Conservation (phyloP, 495 filamentous ascomycete species). For the Neurospora sp. region DNA sequence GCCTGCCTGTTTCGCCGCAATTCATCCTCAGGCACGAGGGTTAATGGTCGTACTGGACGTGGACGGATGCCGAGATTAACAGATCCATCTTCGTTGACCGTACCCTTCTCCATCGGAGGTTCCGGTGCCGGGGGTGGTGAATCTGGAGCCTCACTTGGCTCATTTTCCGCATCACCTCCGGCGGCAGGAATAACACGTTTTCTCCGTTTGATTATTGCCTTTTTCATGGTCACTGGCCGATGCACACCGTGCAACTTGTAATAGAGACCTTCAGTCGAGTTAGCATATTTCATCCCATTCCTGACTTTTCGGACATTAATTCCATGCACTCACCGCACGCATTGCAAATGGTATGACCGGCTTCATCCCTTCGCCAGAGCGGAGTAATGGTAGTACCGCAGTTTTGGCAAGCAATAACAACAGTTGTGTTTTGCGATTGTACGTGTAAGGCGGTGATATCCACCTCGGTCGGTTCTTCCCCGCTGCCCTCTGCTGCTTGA, state of each 20-base stretch:
- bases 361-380: slow-evolving; percentile 89
- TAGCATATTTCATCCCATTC: background rate
- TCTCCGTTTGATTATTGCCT: slow-evolving; percentile 87
- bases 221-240: slow-evolving; percentile 93
- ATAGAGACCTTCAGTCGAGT: slow-evolving; percentile 61
- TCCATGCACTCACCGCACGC: slow-evolving; percentile 75
- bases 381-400: slow-evolving; percentile 96
- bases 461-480: slow-evolving; percentile 32
- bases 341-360: slow-evolving; percentile 96
- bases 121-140: slow-evolving; percentile 31
- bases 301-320: background rate
- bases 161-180: slow-evolving; percentile 33
- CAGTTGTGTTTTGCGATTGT: slow-evolving; percentile 48
- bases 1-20: slow-evolving; percentile 26
- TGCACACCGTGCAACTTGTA: slow-evolving; percentile 93
- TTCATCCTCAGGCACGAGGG: slow-evolving; percentile 38
- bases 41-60: slow-evolving; percentile 26
- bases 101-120: slow-evolving; percentile 33
- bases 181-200: slow-evolving; percentile 88
- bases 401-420: slow-evolving; percentile 91
- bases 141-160: slow-evolving; percentile 33
- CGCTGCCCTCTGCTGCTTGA: slow-evolving; percentile 13
- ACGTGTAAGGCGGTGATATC: slow-evolving; percentile 38
- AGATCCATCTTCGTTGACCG: slow-evolving; percentile 44
- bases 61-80: slow-evolving; percentile 52